Conservation (phyloP, 148 eudicot species). For the Camellia lanceoleosa region DNA sequence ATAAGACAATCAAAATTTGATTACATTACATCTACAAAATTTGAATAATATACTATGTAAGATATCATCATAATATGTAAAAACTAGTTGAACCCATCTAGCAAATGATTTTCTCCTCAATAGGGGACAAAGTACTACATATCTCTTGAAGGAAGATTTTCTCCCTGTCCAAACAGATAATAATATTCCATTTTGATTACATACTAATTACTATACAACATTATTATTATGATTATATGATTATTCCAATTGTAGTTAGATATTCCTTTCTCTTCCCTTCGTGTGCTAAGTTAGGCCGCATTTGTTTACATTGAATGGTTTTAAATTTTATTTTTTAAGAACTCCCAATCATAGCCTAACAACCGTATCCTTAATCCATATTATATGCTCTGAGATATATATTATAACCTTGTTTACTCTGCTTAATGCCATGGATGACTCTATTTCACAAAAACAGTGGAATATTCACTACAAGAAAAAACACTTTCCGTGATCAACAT, state of each 20-base stretch:
- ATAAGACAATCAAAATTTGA: no score
- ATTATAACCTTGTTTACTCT: background rate
- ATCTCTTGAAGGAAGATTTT: background rate
- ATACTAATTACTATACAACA: background rate
- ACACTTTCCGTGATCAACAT: no score
- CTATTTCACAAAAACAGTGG: background rate
- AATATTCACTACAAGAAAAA: no score
- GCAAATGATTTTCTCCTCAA: no score
- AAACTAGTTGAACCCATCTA: no score
- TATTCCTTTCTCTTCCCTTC: no score
- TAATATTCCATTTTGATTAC: background rate
- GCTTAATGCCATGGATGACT: conserved; percentile 15
- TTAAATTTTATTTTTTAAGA: background rate
- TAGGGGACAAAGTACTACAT: background rate
- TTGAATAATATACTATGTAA: background rate
- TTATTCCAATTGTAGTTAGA: background rate
- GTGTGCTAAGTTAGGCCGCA: background rate
- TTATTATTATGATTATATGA: background rate
- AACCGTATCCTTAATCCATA: background rate
- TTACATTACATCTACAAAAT: background rate
- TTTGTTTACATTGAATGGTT: background rate
- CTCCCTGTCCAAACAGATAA: background rate
- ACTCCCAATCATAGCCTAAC: conserved; percentile 13
- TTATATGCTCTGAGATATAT: background rate
- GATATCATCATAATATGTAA: background rate